These are phyloP conservation scores for Juncus inflexus DNA, from an alignment of 176 grass and related monocot species.

Conservation along the genomic window DNA sequence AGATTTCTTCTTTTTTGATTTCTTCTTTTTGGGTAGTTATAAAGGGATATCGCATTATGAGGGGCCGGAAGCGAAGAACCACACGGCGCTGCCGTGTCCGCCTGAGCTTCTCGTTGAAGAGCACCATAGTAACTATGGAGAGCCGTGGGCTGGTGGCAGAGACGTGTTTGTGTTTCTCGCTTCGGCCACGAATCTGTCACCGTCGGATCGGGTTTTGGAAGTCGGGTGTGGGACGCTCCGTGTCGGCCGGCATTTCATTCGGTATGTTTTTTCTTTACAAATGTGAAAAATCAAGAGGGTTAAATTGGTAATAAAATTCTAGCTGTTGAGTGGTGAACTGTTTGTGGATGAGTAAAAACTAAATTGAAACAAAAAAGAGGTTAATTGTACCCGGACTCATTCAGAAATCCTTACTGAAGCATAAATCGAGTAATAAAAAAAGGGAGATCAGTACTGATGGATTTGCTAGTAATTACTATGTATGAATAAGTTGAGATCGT, in stretches of 20 bases:
- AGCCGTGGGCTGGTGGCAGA: conserved; percentile 81
- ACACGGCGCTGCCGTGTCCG: conserved; percentile 64
- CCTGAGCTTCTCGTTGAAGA: conserved; percentile 87
- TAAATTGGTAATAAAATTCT: not conserved
- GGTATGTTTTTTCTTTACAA: conserved; percentile 10
- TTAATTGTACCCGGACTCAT: too few species aligned
- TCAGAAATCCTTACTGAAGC: too few species aligned
- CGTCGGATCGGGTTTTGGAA: conserved; percentile 61
- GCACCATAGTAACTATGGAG: conserved; percentile 96
- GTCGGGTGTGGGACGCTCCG: conserved; percentile 92
- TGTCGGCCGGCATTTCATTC: conserved; percentile 84
- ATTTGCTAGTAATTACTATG: too few species aligned
- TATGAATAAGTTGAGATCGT: too few species aligned
- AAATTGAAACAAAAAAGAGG: too few species aligned
- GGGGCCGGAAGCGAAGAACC: conserved; percentile 39
- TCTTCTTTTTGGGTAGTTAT: conserved; percentile 37
- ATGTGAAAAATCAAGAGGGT: not conserved
- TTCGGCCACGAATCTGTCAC: conserved; percentile 35
- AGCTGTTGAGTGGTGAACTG: too few species aligned
- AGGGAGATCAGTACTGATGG: too few species aligned
- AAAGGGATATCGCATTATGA: conserved; percentile 87
- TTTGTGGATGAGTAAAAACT: too few species aligned
- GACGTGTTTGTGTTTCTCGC: conserved; percentile 87
- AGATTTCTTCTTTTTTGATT: not conserved
- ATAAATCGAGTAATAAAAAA: too few species aligned